A percentile compares a stretch with the other conserved stretches of the same genome.
Evolutionary conservation across 1,284 basidiomycete genomes (phyloP).

Genomic region (Ceratobasidium sp.): DNA sequence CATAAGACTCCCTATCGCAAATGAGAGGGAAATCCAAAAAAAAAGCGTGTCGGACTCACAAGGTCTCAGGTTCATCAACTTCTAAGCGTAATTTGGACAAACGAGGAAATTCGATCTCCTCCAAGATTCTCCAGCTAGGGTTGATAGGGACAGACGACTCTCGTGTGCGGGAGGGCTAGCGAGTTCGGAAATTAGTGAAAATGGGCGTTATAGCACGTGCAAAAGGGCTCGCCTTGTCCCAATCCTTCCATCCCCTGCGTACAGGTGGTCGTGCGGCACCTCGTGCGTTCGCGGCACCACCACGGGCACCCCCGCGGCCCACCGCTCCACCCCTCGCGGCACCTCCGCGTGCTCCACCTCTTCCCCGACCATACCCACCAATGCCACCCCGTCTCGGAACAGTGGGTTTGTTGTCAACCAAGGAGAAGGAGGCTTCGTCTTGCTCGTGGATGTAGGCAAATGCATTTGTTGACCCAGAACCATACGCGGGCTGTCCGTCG

Average conservation of each 20-base stretch:
- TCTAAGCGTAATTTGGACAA: conserved; percentile 92
- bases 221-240: conserved; percentile 82
- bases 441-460: conserved; percentile 99
- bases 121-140: conserved; percentile 92
- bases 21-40: conserved; percentile 22
- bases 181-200: conserved; percentile 43
- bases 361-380: conserved; percentile 69
- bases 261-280: conserved; percentile 68
- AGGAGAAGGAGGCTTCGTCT: conserved; percentile 97
- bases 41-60: conserved; percentile 67
- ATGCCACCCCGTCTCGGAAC: conserved; percentile 72
- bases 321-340: conserved; percentile 64
- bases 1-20: conserved; percentile 80
- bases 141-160: conserved; percentile 96
- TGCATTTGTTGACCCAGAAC: conserved; percentile 85
- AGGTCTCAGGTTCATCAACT: conserved; percentile 89
- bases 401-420: conserved; percentile 89
- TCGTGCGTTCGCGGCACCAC: conserved; percentile 50
- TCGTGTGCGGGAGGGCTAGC: conserved; percentile 86
- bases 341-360: conserved; percentile 62
- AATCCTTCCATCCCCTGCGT: conserved; percentile 89
- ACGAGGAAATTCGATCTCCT: conserved; percentile 97
- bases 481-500: conserved; percentile 76
- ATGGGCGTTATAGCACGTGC: too few species aligned
- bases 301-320: conserved; percentile 62